Conservation (phyloP, 257 asterid species). For the Solanum phureja region DNA sequence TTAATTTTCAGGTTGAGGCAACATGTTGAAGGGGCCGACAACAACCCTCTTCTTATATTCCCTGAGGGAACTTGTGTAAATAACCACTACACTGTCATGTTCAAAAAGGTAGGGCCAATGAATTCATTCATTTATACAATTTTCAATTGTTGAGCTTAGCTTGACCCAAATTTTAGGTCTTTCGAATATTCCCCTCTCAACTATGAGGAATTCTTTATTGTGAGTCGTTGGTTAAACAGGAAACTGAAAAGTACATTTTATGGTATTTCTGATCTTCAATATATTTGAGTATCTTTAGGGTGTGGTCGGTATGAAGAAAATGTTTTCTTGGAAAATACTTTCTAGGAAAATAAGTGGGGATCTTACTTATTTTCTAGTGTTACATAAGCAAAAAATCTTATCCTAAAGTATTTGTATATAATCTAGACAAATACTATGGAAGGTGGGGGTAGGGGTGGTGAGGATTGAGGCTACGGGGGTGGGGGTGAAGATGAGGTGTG, state of each 20-base stretch:
- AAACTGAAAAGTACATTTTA: neutral
- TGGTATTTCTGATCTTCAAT: neutral
- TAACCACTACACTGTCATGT: slow-evolving; percentile 92
- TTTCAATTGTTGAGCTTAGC: neutral
- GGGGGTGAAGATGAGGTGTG: neutral
- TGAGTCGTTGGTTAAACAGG: neutral
- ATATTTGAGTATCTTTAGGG: neutral
- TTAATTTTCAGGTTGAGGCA: slow-evolving; percentile 64
- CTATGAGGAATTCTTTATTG: neutral
- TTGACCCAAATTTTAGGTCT: neutral
- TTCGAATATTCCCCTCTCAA: neutral
- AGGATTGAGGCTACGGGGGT: neutral
- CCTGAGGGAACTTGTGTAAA: slow-evolving; percentile 99
- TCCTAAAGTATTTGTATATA: neutral
- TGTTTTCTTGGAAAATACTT: neutral
- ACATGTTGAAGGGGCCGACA: slow-evolving; percentile 81
- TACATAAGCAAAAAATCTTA: neutral
- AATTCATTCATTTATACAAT: neutral
- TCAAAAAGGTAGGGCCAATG: slow-evolving; percentile 57
- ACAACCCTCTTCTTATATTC: slow-evolving; percentile 94
- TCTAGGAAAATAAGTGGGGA: neutral
- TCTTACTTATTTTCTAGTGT: neutral
- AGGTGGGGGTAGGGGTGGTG: neutral
- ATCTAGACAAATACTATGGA: neutral
- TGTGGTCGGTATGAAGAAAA: neutral